Evolutionary conservation across 208 protist species (phyloP).

Genomic region (Zelonia costaricensis): DNA sequence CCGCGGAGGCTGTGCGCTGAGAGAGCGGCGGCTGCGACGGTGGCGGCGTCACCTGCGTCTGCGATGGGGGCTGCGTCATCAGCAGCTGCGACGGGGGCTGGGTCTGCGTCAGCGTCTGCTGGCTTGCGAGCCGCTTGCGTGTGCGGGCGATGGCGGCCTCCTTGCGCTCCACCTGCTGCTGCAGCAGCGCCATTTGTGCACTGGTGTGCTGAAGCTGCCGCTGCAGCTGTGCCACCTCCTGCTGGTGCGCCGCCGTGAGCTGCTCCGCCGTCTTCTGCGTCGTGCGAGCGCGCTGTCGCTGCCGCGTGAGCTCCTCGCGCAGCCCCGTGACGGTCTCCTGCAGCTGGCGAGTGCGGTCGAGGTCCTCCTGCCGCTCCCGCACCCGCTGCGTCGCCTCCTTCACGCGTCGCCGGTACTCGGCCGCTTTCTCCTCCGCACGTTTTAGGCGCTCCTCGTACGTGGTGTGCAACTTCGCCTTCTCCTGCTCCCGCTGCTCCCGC

Average conservation of each 20-base stretch:
- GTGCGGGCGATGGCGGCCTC: slow-evolving; percentile 23
- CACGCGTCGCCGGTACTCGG: slow-evolving; percentile 42
- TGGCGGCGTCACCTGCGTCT: too few species aligned
- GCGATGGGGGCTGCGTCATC: too few species aligned
- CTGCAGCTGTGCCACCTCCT: slow-evolving; percentile 56
- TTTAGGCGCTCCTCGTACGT: slow-evolving; percentile 47
- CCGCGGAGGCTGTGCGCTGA: not conserved
- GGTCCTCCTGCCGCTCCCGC: slow-evolving; percentile 16
- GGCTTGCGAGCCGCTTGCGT: slow-evolving; percentile 22
- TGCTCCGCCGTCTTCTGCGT: slow-evolving; percentile 36
- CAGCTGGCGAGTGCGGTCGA: slow-evolving; percentile 40
- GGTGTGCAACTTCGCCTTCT: slow-evolving; percentile 30
- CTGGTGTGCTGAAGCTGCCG: slow-evolving; percentile 40
- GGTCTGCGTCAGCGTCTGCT: slow-evolving; percentile 32
- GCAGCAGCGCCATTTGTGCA: slow-evolving; percentile 28
- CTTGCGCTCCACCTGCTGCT: slow-evolving; percentile 12
- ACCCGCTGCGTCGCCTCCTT: slow-evolving; percentile 42
- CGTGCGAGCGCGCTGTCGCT: slow-evolving; percentile 33
- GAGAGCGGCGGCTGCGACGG: not conserved
- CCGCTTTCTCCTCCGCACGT: slow-evolving; percentile 36
- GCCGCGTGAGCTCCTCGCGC: slow-evolving; percentile 49
- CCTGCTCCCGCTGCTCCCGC: slow-evolving; percentile 36
- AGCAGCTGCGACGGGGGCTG: too few species aligned
- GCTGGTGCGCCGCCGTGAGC: slow-evolving; percentile 38
- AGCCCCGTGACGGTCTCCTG: slow-evolving; percentile 41